A percentile compares a stretch with the other conserved stretches of the same genome.
phyloP scores from a whole-genome alignment of 345 rosid genomes.

The Salix koriyanagi region DNA sequence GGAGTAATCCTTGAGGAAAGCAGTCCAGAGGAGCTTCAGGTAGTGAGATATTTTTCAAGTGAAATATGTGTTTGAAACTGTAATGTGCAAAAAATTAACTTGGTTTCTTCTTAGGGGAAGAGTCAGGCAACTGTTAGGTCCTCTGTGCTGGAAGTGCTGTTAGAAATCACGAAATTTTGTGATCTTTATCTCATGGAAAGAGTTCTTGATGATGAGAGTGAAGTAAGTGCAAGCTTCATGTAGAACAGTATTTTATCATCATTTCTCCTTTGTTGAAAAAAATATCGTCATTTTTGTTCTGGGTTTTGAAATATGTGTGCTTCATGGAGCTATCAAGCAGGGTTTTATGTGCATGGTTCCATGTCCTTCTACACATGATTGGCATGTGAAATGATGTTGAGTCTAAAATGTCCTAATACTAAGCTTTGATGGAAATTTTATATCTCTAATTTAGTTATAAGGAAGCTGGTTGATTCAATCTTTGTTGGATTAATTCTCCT shows the following conservation, averaged over 20 bases:
- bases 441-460: background rate
- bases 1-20: conserved; percentile 90
- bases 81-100: conserved; percentile 4
- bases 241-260: background rate
- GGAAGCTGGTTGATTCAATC: background rate
- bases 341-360: background rate
- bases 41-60: conserved; percentile 16
- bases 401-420: background rate
- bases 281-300: background rate
- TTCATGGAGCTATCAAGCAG: background rate
- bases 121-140: conserved; percentile 84
- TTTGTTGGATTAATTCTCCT: background rate
- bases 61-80: conserved; percentile 10
- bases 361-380: background rate
- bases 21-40: conserved; percentile 88
- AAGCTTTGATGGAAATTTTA: background rate
- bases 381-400: background rate
- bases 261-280: background rate
- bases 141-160: conserved; percentile 83
- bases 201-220: conserved; percentile 87
- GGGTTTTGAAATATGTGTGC: background rate
- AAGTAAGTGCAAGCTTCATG: conserved; percentile 45
- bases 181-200: conserved; percentile 99
- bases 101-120: conserved; percentile 34
- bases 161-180: conserved; percentile 86